These are phyloP conservation scores for Pistacia integerrima DNA, from an alignment of 345 rosid genomes.

Conservation along the genomic window DNA sequence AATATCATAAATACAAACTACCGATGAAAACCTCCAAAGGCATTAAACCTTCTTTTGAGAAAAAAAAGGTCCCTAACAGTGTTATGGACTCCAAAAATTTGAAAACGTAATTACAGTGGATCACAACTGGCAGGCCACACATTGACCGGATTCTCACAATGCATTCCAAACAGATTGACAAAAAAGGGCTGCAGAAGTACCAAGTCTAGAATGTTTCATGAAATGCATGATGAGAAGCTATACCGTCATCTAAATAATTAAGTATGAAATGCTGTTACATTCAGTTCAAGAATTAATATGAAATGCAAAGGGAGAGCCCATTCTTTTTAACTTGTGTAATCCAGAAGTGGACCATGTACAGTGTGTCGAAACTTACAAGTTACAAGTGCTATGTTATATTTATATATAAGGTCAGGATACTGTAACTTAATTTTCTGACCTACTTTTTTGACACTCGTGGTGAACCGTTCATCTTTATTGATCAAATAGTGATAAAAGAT, in stretches of 20 bases:
- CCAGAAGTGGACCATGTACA: neutral
- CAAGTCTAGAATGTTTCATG: slow-evolving; percentile 1
- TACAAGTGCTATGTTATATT: no score
- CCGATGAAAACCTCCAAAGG: neutral
- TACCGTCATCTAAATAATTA: neutral
- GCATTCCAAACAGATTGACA: neutral
- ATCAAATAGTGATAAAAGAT: no score
- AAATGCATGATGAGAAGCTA: slow-evolving; percentile 1
- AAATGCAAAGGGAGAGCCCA: neutral
- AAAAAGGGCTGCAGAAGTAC: neutral
- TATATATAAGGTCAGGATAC: no score
- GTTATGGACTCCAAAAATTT: neutral
- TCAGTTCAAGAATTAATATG: neutral
- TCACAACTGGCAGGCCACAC: neutral
- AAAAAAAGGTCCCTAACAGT: neutral
- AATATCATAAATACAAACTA: neutral
- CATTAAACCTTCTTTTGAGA: neutral
- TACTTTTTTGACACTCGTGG: no score
- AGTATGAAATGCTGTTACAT: neutral
- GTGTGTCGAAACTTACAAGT: neutral
- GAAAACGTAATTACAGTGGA: neutral
- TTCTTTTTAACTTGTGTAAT: neutral
- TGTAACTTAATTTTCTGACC: no score
- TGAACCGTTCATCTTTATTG: no score
- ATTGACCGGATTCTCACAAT: neutral